Conservation (phyloP, 2,329 filamentous ascomycete genomes). For the Phyllosticta citribraziliensis region DNA sequence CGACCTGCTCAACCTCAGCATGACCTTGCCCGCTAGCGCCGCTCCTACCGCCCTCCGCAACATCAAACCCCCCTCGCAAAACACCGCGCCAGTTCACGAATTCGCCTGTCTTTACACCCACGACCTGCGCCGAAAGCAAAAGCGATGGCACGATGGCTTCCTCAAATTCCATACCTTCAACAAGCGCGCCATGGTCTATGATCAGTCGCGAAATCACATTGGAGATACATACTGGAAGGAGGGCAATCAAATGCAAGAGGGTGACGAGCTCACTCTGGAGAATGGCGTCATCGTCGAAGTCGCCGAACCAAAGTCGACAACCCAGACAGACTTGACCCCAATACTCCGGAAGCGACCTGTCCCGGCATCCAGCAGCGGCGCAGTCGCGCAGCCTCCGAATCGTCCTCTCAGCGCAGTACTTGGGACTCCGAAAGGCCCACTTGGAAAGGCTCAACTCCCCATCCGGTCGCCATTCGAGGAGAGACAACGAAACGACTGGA, state of each 20-base stretch:
- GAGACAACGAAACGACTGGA: conserved; percentile 20
- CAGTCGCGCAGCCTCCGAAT: conserved; percentile 37
- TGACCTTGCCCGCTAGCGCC: conserved; percentile 17
- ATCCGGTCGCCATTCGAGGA: conserved; percentile 57
- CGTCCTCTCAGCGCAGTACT: conserved; percentile 55
- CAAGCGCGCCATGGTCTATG: conserved; percentile 81
- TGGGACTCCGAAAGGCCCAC: conserved; percentile 53
- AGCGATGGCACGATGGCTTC: conserved; percentile 87
- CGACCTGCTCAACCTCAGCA: not conserved
- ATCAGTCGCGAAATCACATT: conserved; percentile 67
- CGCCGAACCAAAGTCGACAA: conserved; percentile 60
- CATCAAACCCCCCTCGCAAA: conserved; percentile 28
- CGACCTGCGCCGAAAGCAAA: conserved; percentile 76
- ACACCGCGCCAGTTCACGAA: conserved; percentile 67
- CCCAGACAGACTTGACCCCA: conserved; percentile 67
- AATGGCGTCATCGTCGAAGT: conserved; percentile 72
- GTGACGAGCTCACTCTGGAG: conserved; percentile 73
- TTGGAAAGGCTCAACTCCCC: conserved; percentile 51
- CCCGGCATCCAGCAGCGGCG: not conserved
- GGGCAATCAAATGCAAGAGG: conserved; percentile 59
- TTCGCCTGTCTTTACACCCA: conserved; percentile 81
- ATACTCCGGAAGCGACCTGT: conserved; percentile 56
- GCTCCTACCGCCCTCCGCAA: conserved; percentile 16
- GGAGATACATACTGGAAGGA: conserved; percentile 77
- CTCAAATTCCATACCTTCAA: conserved; percentile 88